Percentiles rank a stretch among this genome's conserved stretches.
Conservation (phyloP, 179 eudicot genomes). For the Corrigiola litoralis region DNA sequence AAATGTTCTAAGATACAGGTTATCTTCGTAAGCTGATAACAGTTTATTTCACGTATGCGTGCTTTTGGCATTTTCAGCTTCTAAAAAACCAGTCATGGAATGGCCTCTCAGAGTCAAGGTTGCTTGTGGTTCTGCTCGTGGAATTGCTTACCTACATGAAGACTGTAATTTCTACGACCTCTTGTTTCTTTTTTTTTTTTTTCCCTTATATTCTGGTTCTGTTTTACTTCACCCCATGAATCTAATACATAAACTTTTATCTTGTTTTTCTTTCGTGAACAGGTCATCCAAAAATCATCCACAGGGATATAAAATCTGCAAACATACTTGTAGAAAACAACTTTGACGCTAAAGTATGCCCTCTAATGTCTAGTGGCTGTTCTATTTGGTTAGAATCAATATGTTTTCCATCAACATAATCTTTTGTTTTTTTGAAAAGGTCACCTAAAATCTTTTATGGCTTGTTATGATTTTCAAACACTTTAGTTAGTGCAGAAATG, state of each 20-base stretch:
- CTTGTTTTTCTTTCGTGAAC: constrained; percentile 19
- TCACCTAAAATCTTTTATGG: neutral
- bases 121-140: constrained; percentile 95
- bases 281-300: constrained; percentile 93
- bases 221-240: neutral
- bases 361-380: neutral
- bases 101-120: constrained; percentile 83
- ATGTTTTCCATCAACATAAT: neutral
- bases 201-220: neutral
- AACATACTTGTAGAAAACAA: constrained; percentile 81
- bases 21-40: constrained; percentile 3
- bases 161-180: constrained; percentile 84
- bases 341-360: constrained; percentile 81
- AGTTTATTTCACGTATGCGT: neutral
- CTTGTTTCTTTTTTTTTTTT: constrained; percentile 3
- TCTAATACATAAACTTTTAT: neutral
- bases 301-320: constrained; percentile 90
- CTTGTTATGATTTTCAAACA: neutral
- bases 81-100: constrained; percentile 58
- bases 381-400: neutral
- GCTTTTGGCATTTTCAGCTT: constrained; percentile 36
- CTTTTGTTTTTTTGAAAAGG: neutral
- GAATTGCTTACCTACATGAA: constrained; percentile 95
- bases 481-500: neutral
- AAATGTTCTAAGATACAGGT: neutral